Conservation (phyloP, 2,329 filamentous ascomycete species). For the Alternaria gansuensis region DNA sequence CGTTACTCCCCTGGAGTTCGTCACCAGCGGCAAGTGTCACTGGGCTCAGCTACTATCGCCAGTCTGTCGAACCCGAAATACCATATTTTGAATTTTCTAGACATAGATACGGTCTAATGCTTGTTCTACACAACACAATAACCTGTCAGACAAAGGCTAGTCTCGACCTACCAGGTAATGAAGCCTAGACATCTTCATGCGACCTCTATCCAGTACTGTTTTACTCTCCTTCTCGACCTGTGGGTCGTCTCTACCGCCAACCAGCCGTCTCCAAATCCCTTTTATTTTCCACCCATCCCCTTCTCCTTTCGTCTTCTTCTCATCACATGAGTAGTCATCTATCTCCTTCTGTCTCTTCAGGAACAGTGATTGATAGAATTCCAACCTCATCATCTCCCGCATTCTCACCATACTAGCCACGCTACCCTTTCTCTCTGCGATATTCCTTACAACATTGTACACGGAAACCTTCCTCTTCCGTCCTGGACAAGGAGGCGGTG, state of each 20-base stretch:
- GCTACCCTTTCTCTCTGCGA: conserved; percentile 7
- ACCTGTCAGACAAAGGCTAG: not conserved
- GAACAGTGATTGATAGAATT: conserved; percentile 22
- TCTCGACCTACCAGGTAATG: not conserved
- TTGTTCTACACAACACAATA: not conserved
- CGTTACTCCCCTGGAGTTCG: conserved; percentile 6
- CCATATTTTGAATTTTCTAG: not conserved
- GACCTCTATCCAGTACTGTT: not conserved
- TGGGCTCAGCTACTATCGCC: not conserved
- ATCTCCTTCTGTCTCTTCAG: conserved; percentile 12
- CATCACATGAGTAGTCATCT: not conserved
- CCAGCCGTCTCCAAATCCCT: not conserved
- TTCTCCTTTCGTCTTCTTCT: not conserved
- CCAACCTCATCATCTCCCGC: conserved; percentile 11
- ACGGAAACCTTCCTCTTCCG: not conserved
- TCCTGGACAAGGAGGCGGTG: conserved; percentile 17
- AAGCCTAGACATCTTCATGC: conserved; percentile 1
- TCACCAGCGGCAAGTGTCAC: not conserved
- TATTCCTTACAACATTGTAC: not conserved
- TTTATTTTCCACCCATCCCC: not conserved
- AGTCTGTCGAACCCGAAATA: not conserved
- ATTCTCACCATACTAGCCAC: conserved; percentile 9
- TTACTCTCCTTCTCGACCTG: not conserved
- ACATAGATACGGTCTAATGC: not conserved
- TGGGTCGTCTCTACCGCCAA: not conserved